These are phyloP conservation scores for Pythium coloratum DNA, from an alignment of 352 stramenopile genomes.

Conservation along the genomic window DNA sequence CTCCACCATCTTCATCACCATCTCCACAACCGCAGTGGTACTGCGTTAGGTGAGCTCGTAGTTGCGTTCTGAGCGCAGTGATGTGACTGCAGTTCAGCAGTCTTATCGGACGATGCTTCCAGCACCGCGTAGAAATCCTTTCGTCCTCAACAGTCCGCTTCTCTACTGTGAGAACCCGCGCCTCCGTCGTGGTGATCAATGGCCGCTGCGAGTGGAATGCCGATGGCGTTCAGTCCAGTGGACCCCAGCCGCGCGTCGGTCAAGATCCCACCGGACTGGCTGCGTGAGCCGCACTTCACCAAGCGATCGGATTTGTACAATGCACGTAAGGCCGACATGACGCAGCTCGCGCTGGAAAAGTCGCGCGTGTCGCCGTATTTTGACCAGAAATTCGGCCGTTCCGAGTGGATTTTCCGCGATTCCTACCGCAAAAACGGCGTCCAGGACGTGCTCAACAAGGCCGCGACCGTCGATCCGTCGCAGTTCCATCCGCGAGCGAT, in stretches of 20 bases:
- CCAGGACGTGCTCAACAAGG: constrained; percentile 32
- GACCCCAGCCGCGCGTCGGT: constrained; percentile 13
- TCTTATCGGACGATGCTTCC: neutral
- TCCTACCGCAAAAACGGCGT: constrained; percentile 49
- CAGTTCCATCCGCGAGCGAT: constrained; percentile 40
- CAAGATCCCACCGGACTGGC: constrained; percentile 60
- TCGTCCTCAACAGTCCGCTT: neutral
- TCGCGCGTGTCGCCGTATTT: constrained; percentile 28
- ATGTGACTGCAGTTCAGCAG: neutral
- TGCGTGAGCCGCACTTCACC: constrained; percentile 43
- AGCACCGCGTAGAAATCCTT: too few relatives aligned
- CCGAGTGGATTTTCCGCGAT: constrained; percentile 51
- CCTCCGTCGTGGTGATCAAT: neutral
- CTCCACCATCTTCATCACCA: neutral
- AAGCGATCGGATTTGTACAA: constrained; percentile 52
- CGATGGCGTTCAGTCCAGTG: neutral
- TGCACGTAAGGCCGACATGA: constrained; percentile 42
- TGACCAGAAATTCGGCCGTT: constrained; percentile 40
- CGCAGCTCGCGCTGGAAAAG: constrained; percentile 36
- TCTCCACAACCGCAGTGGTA: neutral
- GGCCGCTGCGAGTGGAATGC: neutral
- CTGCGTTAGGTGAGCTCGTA: neutral
- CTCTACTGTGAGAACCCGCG: neutral
- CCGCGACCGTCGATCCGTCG: constrained; percentile 16
- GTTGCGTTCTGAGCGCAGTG: neutral